phyloP scores from a whole-genome alignment of 805 yeast genomes.

The Lachancea quebecensis region DNA sequence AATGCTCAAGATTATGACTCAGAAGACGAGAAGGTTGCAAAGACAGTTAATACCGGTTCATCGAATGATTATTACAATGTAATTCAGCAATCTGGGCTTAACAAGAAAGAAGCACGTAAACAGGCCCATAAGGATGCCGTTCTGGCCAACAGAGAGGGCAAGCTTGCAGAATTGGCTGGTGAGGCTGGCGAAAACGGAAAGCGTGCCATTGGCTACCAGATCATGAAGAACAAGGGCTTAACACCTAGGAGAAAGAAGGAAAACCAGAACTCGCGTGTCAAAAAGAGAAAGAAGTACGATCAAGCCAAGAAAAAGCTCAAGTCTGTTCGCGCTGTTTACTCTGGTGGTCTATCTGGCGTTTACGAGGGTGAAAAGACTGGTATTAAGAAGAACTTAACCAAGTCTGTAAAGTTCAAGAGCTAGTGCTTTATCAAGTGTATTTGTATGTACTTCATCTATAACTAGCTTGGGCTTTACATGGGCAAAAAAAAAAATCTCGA shows the following conservation, averaged over 20 bases:
- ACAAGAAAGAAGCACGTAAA: slow-evolving; percentile 48
- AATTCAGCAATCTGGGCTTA: slow-evolving; percentile 41
- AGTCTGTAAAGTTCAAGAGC: slow-evolving; percentile 61
- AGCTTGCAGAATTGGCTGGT: slow-evolving; percentile 63
- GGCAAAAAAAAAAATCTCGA: too few species aligned
- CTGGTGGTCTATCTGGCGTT: slow-evolving; percentile 59
- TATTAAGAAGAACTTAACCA: slow-evolving; percentile 89
- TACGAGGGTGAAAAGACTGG: slow-evolving; percentile 95
- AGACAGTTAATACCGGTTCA: slow-evolving; percentile 37
- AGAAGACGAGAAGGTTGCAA: slow-evolving; percentile 41
- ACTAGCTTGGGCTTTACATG: too few species aligned
- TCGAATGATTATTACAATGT: slow-evolving; percentile 54
- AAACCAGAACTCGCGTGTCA: slow-evolving; percentile 90
- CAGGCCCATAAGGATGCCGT: slow-evolving; percentile 65
- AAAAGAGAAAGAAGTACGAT: slow-evolving; percentile 96
- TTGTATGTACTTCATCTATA: too few species aligned
- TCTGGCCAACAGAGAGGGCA: slow-evolving; percentile 79
- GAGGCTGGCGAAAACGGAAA: slow-evolving; percentile 70
- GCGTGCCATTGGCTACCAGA: slow-evolving; percentile 92
- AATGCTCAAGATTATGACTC: slow-evolving; percentile 44
- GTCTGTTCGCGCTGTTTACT: slow-evolving; percentile 85
- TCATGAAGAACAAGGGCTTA: slow-evolving; percentile 91
- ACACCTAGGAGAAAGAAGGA: slow-evolving; percentile 92
- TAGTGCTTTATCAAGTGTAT: neutral
- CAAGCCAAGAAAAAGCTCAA: slow-evolving; percentile 89